A percentile compares a stretch with the other conserved stretches of the same genome.
Evolutionary conservation across 2,329 filamentous ascomycete species (phyloP).

Genomic region (Phaeosphaeriaceae sp.): DNA sequence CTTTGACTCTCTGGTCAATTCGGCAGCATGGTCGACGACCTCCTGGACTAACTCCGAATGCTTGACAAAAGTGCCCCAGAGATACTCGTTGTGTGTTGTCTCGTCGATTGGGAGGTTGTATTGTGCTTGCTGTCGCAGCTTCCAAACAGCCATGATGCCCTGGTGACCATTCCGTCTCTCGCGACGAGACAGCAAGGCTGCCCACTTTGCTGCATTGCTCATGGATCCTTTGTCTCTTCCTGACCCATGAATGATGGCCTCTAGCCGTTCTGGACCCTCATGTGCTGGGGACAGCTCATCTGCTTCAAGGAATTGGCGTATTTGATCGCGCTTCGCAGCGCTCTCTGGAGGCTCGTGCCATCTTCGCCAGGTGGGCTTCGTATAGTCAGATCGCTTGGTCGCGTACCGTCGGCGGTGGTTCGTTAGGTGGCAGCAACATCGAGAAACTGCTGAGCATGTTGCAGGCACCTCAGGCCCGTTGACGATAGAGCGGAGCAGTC

Average conservation of each 20-base stretch:
- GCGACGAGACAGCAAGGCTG: slow-evolving; percentile 49
- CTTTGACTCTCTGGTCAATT: slow-evolving; percentile 50
- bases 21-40: slow-evolving; percentile 51
- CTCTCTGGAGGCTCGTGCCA: slow-evolving; percentile 16
- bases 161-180: slow-evolving; percentile 50
- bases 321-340: slow-evolving; percentile 10
- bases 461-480: slow-evolving; percentile 28
- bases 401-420: slow-evolving; percentile 22
- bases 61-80: slow-evolving; percentile 57
- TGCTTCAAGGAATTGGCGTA: slow-evolving; percentile 13
- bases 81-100: slow-evolving; percentile 43
- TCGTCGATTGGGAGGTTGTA: slow-evolving; percentile 51
- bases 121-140: slow-evolving; percentile 43
- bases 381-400: background rate
- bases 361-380: slow-evolving; percentile 19
- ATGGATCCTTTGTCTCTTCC: background rate
- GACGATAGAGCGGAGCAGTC: slow-evolving; percentile 46
- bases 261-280: background rate
- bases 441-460: slow-evolving; percentile 20
- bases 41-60: slow-evolving; percentile 43
- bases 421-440: slow-evolving; percentile 18
- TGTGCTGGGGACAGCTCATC: background rate
- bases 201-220: slow-evolving; percentile 46
- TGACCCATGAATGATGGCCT: background rate
- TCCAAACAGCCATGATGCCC: slow-evolving; percentile 55